Percentiles rank a stretch among this genome's conserved stretches.
Conservation (phyloP, 306 rosid species). For the Canavalia gladiata region DNA sequence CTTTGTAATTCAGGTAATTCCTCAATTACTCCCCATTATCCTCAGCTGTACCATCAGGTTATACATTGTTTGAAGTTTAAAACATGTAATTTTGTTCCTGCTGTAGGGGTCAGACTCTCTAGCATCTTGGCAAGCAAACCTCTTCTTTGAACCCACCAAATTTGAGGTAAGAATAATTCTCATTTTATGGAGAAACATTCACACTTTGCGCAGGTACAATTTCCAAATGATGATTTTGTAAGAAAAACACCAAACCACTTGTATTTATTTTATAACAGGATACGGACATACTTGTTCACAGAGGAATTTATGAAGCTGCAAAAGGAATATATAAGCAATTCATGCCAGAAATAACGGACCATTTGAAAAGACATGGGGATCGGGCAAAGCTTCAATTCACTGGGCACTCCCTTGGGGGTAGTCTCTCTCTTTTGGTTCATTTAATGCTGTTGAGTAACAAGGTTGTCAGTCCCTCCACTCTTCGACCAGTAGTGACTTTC, state of each 20-base stretch:
- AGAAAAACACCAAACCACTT: conserved; percentile 33
- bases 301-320: conserved; percentile 98
- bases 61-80: conserved; percentile 9
- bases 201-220: not conserved
- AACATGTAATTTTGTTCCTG: conserved; percentile 19
- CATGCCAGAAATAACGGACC: conserved; percentile 84
- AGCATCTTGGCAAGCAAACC: conserved; percentile 96
- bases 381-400: conserved; percentile 85
- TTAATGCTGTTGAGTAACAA: conserved; percentile 78
- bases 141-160: conserved; percentile 92
- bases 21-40: not conserved
- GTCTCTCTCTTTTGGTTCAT: conserved; percentile 89
- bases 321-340: conserved; percentile 89
- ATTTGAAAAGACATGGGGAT: conserved; percentile 69
- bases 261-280: conserved; percentile 55
- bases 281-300: conserved; percentile 81
- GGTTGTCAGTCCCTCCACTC: conserved; percentile 68
- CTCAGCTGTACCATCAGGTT: not conserved
- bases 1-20: conserved; percentile 87
- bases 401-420: conserved; percentile 97
- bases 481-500: conserved; percentile 83
- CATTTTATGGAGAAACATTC: not conserved
- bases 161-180: conserved; percentile 72
- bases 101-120: conserved; percentile 92
- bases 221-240: not conserved